Evolutionary conservation across 371 early-diverging fungal genomes (phyloP).

Genomic region (Paraphysoderma sedebokerense): DNA sequence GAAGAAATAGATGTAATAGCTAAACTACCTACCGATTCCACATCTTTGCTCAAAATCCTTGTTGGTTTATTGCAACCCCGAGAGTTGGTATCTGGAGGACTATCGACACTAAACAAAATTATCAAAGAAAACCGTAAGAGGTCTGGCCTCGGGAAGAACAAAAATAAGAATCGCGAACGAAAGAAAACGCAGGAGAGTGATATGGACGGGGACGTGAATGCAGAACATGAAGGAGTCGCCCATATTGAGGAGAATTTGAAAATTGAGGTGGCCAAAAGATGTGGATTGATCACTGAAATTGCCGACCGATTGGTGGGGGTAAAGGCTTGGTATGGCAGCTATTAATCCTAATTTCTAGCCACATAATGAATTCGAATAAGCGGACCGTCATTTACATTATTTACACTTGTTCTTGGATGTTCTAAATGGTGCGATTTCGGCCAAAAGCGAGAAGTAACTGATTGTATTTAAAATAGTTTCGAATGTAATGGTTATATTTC

Average conservation of each 20-base stretch:
- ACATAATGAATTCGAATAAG: too few species aligned
- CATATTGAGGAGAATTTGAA: neutral
- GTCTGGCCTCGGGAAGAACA: neutral
- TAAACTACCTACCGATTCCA: neutral
- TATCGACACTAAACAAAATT: neutral
- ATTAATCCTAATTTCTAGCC: too few species aligned
- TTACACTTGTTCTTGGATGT: too few species aligned
- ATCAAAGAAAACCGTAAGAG: neutral
- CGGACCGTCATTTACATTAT: too few species aligned
- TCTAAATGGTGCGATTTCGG: too few species aligned
- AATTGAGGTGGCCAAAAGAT: neutral
- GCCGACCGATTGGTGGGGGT: conserved; percentile 2
- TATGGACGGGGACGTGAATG: too few species aligned
- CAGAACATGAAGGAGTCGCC: neutral
- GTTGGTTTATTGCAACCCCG: neutral
- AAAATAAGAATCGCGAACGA: too few species aligned
- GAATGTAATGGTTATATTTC: too few species aligned
- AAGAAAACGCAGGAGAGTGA: too few species aligned
- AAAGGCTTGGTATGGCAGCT: too few species aligned
- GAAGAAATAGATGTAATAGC: neutral
- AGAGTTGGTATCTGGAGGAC: neutral
- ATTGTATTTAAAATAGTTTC: too few species aligned
- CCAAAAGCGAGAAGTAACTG: too few species aligned
- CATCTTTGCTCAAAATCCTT: neutral
- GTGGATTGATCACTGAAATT: neutral